These are phyloP conservation scores for Spongospora subterranea DNA, from an alignment of 208 protist species.

Conservation along the genomic window DNA sequence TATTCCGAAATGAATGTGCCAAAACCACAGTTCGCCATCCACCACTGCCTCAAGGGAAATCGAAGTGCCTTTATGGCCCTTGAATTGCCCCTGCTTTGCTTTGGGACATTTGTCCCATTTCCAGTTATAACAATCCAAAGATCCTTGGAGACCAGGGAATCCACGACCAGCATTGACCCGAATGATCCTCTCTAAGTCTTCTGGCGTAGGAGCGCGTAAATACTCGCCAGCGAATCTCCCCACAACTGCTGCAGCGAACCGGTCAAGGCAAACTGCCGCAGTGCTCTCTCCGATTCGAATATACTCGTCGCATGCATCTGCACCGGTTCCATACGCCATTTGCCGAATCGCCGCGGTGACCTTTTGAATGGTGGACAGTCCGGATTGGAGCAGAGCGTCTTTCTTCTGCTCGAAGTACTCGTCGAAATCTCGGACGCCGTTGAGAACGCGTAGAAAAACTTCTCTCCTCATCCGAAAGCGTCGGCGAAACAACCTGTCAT, in stretches of 20 bases:
- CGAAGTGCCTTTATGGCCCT: conserved; percentile 3
- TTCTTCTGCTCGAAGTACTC: background rate
- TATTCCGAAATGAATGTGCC: conserved; percentile 36
- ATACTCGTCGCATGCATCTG: background rate
- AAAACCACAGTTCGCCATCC: background rate
- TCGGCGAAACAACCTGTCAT: background rate
- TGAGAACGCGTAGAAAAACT: background rate
- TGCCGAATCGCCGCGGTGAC: background rate
- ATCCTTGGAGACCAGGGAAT: background rate
- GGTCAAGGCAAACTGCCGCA: background rate
- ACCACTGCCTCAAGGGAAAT: background rate
- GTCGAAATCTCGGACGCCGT: background rate
- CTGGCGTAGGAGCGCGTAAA: background rate
- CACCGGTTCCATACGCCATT: background rate
- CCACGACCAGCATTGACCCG: background rate
- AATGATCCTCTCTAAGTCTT: background rate
- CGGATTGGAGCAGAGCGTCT: background rate
- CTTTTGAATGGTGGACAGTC: conserved; percentile 9
- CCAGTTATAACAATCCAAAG: background rate
- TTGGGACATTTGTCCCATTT: conserved; percentile 31
- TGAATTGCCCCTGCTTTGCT: background rate
- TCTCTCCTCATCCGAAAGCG: background rate
- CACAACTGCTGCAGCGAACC: background rate
- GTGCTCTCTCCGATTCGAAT: background rate
- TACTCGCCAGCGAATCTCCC: background rate